These are phyloP conservation scores for Endocalyx cinctus DNA, from an alignment of 2,329 filamentous ascomycete genomes.

Conservation along the genomic window DNA sequence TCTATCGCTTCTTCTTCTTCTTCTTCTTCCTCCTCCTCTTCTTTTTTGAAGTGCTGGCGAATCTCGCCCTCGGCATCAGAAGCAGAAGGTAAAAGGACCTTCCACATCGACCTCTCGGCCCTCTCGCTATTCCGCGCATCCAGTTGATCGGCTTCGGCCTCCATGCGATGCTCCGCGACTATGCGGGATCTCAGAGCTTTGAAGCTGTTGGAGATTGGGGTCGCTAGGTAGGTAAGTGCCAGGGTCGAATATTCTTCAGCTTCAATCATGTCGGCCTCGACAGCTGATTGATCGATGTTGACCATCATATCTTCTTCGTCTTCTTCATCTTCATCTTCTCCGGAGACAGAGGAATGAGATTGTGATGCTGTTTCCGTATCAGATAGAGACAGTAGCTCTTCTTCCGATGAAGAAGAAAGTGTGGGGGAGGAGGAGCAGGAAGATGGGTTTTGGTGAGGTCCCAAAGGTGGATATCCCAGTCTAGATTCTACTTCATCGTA, in stretches of 20 bases:
- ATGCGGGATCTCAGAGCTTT: slow-evolving; percentile 15
- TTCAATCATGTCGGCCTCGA: slow-evolving; percentile 21
- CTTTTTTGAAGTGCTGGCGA: too few species aligned
- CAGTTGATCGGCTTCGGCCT: slow-evolving; percentile 17
- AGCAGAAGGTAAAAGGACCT: slow-evolving; percentile 13
- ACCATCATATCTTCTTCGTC: slow-evolving; percentile 1
- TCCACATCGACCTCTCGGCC: slow-evolving; percentile 23
- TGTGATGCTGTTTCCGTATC: too few species aligned
- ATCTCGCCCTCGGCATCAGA: too few species aligned
- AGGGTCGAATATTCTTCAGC: slow-evolving; percentile 17
- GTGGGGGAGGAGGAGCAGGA: slow-evolving; percentile 3
- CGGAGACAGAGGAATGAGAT: too few species aligned
- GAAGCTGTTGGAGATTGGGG: slow-evolving; percentile 9
- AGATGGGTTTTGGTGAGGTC: too few species aligned
- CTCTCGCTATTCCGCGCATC: slow-evolving; percentile 13
- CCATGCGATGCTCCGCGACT: slow-evolving; percentile 19
- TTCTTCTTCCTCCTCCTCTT: too few species aligned
- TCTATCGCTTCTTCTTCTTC: too few species aligned
- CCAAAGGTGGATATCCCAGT: slow-evolving; percentile 24
- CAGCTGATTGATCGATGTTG: slow-evolving; percentile 2
- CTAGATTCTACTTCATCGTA: slow-evolving; percentile 41
- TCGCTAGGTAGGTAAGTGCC: slow-evolving; percentile 7
- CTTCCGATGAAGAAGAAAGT: slow-evolving; percentile 5
- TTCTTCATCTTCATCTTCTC: slow-evolving; percentile 3
- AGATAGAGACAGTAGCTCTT: too few species aligned